These are phyloP conservation scores for Diversispora epigaea DNA, from an alignment of 192 early-diverging fungal genomes.

Conservation along the genomic window DNA sequence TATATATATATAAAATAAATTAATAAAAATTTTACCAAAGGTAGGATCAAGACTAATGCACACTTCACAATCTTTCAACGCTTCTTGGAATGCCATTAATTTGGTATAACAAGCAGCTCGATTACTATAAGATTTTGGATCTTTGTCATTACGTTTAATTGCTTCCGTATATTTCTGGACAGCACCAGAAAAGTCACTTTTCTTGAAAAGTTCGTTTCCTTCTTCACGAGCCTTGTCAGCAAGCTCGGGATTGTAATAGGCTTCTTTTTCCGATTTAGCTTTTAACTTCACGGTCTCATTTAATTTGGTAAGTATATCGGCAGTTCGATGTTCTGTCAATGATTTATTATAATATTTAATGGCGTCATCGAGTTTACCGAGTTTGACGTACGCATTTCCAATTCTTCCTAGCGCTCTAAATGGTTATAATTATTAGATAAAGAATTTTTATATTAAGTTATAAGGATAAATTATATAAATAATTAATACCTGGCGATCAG, in stretches of 20 bases:
- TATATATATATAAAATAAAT: not conserved
- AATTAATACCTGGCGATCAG: conserved; percentile 72
- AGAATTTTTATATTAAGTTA: not conserved
- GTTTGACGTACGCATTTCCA: conserved; percentile 84
- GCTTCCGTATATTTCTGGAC: conserved; percentile 93
- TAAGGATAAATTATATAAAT: not conserved
- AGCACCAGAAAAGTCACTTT: conserved; percentile 80
- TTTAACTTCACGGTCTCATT: conserved; percentile 83
- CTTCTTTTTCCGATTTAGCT: conserved; percentile 76
- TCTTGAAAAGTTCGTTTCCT: conserved; percentile 93
- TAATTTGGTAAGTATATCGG: conserved; percentile 87
- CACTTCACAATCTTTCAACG: conserved; percentile 91
- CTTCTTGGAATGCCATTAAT: conserved; percentile 90
- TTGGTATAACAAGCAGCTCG: conserved; percentile 95
- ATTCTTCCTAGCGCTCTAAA: conserved; percentile 86
- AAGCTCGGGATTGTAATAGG: conserved; percentile 79
- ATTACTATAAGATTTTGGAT: conserved; percentile 92
- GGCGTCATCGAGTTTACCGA: conserved; percentile 76
- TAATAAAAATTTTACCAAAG: conserved; percentile 55
- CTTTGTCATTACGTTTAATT: conserved; percentile 91
- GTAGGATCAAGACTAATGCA: conserved; percentile 81
- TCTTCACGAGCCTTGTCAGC: conserved; percentile 89
- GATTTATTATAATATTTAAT: conserved; percentile 93
- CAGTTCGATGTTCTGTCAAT: conserved; percentile 91
- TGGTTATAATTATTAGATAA: not conserved